phyloP scores from a whole-genome alignment of 306 rosid species.

The Rosa rugosa region DNA sequence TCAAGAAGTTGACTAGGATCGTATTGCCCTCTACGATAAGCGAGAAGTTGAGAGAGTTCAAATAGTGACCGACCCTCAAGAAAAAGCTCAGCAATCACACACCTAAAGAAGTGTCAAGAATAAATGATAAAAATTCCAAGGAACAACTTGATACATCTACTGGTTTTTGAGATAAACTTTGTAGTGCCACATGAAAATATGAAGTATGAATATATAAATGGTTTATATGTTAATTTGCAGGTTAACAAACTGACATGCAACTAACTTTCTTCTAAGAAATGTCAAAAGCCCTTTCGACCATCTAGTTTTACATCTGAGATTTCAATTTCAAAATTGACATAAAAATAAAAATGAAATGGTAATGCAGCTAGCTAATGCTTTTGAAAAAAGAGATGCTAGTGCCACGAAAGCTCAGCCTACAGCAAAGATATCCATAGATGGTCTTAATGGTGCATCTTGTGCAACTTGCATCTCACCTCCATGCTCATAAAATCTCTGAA shows the following conservation, averaged over 20 bases:
- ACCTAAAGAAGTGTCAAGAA: slow-evolving; percentile 48
- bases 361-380: too few species aligned
- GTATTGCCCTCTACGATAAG: slow-evolving; percentile 97
- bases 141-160: neutral
- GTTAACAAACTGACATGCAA: neutral
- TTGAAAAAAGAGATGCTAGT: slow-evolving; percentile 21
- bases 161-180: neutral
- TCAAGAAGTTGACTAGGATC: slow-evolving; percentile 95
- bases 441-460: slow-evolving; percentile 79
- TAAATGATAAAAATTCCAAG: neutral
- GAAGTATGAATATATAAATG: neutral
- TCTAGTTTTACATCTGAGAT: neutral
- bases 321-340: slow-evolving; percentile 4
- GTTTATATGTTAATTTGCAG: neutral
- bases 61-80: slow-evolving; percentile 95
- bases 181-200: neutral
- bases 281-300: neutral
- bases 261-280: neutral
- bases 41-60: slow-evolving; percentile 92
- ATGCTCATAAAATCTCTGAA: slow-evolving; percentile 93
- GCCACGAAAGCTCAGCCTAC: slow-evolving; percentile 71
- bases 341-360: neutral
- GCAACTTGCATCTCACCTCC: slow-evolving; percentile 94
- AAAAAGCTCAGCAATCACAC: slow-evolving; percentile 99
- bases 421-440: slow-evolving; percentile 96